Conservation (phyloP, 371 early-diverging fungal genomes). For the Syncephalastrum monosporum region DNA sequence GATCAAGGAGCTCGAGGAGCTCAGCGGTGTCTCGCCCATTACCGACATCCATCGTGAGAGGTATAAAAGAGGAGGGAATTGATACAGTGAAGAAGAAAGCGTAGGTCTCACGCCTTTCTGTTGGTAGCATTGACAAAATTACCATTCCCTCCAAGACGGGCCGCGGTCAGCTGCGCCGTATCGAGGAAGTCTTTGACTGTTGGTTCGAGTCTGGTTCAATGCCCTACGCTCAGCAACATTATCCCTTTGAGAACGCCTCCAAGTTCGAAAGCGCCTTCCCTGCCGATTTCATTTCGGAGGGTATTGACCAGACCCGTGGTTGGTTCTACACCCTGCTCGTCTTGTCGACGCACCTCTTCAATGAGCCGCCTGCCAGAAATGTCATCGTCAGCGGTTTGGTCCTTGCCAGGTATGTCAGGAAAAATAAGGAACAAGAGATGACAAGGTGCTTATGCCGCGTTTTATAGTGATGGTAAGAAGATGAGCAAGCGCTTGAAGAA, state of each 20-base stretch:
- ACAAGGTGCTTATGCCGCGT: slow-evolving; percentile 2
- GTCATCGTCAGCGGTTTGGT: slow-evolving; percentile 99
- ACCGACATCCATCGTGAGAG: slow-evolving; percentile 99
- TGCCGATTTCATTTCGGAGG: slow-evolving; percentile 99
- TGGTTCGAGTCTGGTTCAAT: slow-evolving; percentile 99
- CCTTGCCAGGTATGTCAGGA: slow-evolving; percentile 75
- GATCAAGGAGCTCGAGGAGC: slow-evolving; percentile 90
- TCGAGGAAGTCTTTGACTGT: slow-evolving; percentile 99
- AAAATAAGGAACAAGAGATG: not conserved
- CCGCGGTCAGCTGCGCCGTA: slow-evolving; percentile 88
- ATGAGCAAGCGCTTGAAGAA: slow-evolving; percentile 99
- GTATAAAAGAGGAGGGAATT: slow-evolving; percentile 2
- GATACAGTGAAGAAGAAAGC: too few species aligned
- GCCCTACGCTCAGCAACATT: slow-evolving; percentile 99
- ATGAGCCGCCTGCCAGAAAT: slow-evolving; percentile 99
- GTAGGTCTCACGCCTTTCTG: too few species aligned
- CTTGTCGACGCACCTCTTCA: slow-evolving; percentile 97
- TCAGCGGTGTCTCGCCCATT: slow-evolving; percentile 84
- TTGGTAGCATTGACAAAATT: slow-evolving; percentile 85
- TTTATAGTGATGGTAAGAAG: slow-evolving; percentile 95
- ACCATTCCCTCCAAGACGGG: slow-evolving; percentile 95
- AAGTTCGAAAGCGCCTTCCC: slow-evolving; percentile 92
- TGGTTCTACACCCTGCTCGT: slow-evolving; percentile 99
- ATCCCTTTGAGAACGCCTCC: slow-evolving; percentile 97
- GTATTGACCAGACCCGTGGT: slow-evolving; percentile 99